Conservation (phyloP, 2,329 filamentous ascomycete species). For the Phyllosticta capitalensis region DNA sequence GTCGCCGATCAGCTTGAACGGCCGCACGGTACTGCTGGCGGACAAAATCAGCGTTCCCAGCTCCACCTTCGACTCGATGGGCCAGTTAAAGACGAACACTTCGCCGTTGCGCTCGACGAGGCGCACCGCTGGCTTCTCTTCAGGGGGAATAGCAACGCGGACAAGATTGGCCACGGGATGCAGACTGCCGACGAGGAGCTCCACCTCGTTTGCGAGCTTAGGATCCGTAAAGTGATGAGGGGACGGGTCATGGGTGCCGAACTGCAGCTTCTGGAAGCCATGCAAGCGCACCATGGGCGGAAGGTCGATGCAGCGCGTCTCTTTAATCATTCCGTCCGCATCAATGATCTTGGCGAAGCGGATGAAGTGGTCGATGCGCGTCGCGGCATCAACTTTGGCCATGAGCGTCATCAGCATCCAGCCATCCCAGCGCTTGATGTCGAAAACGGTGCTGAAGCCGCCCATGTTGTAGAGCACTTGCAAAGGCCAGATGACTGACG, state of each 20-base stretch:
- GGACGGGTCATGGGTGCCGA: neutral
- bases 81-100: neutral
- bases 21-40: neutral
- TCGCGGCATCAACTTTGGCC: conserved; percentile 9
- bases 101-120: neutral
- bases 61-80: neutral
- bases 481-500: neutral
- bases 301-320: neutral
- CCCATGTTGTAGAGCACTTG: neutral
- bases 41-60: neutral
- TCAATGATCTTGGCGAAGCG: neutral
- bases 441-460: neutral
- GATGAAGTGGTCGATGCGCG: conserved; percentile 5
- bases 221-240: neutral
- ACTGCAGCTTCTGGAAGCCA: neutral
- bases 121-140: neutral
- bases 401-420: conserved; percentile 14
- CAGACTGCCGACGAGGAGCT: neutral
- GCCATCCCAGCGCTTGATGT: conserved; percentile 14
- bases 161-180: neutral
- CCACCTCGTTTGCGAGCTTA: neutral
- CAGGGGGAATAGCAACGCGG: neutral
- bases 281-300: neutral
- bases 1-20: neutral
- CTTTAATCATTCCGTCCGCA: neutral